These are phyloP conservation scores for Notholithocarpus densiflorus DNA, from an alignment of 306 rosid species.

Conservation along the genomic window DNA sequence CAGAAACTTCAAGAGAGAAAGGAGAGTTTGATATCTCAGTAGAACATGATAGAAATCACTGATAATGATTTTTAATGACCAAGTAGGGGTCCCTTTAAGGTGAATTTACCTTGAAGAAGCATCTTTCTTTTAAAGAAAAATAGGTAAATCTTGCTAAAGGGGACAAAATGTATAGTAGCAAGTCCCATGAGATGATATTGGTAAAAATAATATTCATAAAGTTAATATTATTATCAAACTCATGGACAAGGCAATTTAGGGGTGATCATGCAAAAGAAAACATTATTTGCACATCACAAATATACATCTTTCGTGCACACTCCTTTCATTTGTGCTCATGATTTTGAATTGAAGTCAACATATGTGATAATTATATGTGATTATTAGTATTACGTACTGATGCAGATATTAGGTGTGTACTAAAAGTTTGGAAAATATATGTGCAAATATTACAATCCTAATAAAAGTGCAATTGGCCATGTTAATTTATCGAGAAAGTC, in stretches of 20 bases:
- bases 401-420: no score
- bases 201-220: no score
- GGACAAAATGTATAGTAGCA: background rate
- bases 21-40: slow-evolving; percentile 17
- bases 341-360: no score
- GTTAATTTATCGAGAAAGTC: no score
- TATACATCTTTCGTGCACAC: no score
- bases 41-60: slow-evolving; percentile 37
- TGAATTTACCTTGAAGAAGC: slow-evolving; percentile 8
- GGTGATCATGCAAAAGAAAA: background rate
- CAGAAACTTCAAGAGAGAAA: slow-evolving; percentile 35
- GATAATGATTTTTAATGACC: slow-evolving; percentile 19
- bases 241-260: background rate
- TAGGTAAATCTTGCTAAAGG: background rate
- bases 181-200: background rate
- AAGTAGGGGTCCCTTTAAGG: background rate
- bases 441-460: no score
- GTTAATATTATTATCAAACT: background rate
- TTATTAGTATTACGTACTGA: background rate
- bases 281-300: no score
- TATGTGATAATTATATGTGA: background rate
- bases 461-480: no score
- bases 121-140: background rate
- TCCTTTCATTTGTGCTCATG: no score
- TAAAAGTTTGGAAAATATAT: no score